These are phyloP conservation scores for Bonnemaisonia californica DNA, from an alignment of 31 red algal species.

Conservation along the genomic window DNA sequence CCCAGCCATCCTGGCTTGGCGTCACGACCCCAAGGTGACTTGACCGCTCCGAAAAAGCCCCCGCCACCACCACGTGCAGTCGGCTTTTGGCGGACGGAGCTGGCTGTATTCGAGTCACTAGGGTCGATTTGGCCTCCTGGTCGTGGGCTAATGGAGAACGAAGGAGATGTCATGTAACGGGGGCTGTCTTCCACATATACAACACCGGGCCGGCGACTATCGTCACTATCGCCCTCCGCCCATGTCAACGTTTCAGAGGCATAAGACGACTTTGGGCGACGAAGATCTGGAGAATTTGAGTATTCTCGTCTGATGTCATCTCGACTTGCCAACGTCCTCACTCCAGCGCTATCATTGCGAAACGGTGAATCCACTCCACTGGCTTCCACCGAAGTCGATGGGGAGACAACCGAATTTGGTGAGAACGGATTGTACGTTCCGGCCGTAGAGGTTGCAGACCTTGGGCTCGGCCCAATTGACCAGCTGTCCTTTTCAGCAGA, in stretches of 20 bases:
- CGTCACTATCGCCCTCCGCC: constrained; percentile 2
- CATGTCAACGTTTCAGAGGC: constrained; percentile 5
- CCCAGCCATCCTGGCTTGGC: constrained; percentile 80
- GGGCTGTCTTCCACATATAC: constrained; percentile 29
- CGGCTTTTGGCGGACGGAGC: constrained; percentile 19
- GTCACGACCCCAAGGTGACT: constrained; percentile 77
- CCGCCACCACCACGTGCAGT: neutral
- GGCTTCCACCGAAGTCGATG: constrained; percentile 23
- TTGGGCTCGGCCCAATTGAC: constrained; percentile 6
- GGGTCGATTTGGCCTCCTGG: constrained; percentile 20
- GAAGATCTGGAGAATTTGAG: neutral
- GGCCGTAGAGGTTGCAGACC: constrained; percentile 4
- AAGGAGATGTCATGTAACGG: constrained; percentile 9
- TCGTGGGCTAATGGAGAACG: constrained; percentile 22
- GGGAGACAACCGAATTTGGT: constrained; percentile 37
- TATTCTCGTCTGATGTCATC: neutral
- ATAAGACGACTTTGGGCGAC: neutral
- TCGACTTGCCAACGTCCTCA: neutral
- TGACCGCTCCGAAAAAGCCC: constrained; percentile 42
- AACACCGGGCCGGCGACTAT: neutral
- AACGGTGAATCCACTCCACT: constrained; percentile 15
- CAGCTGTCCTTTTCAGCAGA: constrained; percentile 19
- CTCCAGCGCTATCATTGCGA: neutral
- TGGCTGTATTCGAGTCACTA: constrained; percentile 14
- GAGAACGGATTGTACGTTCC: constrained; percentile 33